These are phyloP conservation scores for Adenanthera pavonina DNA, from an alignment of 306 rosid genomes.

Conservation along the genomic window DNA sequence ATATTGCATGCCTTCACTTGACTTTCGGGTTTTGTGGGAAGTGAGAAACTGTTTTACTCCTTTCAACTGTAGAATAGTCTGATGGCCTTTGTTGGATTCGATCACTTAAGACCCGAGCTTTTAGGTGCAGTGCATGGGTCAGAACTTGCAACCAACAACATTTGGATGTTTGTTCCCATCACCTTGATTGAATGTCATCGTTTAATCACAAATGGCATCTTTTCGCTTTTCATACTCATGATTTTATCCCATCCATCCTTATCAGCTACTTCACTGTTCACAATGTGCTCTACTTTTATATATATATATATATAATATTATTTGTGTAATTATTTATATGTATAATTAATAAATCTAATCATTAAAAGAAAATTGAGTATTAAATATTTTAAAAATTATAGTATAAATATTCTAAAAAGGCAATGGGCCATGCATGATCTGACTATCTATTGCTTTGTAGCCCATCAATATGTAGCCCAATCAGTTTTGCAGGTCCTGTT, in stretches of 20 bases:
- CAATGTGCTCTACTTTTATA: not conserved
- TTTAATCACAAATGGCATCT: constrained; percentile 7
- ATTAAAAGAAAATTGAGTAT: no score
- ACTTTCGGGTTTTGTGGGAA: constrained; percentile 19
- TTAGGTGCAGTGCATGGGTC: constrained; percentile 15
- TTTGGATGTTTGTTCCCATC: constrained; percentile 1
- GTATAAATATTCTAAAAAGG: no score
- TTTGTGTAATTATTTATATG: no score
- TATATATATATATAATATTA: no score
- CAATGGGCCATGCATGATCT: no score
- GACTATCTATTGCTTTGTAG: no score
- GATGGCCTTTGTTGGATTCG: constrained; percentile 17
- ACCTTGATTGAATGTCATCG: constrained; percentile 18
- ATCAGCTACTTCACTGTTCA: constrained; percentile 18
- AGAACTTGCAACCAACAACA: constrained; percentile 19
- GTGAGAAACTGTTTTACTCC: not conserved
- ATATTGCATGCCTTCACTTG: constrained; percentile 21
- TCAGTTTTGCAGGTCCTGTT: no score
- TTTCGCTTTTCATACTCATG: constrained; percentile 1
- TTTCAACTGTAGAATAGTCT: not conserved
- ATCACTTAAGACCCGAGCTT: constrained; percentile 1
- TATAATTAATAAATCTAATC: no score
- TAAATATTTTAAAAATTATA: no score
- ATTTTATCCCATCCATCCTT: constrained; percentile 9
- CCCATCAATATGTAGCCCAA: no score